Evolutionary conservation across 116 monocot species (phyloP).

Genomic region (Phalaenopsis hybrid): DNA sequence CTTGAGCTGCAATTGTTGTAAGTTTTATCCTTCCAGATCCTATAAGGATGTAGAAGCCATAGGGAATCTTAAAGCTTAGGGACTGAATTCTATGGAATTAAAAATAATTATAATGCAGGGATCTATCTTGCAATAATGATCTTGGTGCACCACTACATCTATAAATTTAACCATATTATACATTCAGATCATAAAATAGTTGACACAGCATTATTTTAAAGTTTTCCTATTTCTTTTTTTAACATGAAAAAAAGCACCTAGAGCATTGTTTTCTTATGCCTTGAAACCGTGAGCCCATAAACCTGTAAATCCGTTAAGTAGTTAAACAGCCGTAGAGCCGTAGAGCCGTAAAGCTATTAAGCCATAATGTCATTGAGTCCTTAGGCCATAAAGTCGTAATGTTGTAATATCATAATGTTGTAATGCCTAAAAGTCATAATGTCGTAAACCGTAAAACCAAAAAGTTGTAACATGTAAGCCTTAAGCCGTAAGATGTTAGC

Average conservation of each 20-base stretch:
- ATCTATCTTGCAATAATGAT: slow-evolving; percentile 37
- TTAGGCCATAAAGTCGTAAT: no score
- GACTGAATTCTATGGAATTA: background rate
- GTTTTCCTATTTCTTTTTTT: background rate
- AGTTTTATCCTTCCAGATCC: background rate
- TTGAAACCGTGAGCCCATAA: no score
- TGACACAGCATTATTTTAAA: background rate
- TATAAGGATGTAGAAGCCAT: background rate
- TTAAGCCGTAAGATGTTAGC: no score
- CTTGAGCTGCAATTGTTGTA: slow-evolving; percentile 18
- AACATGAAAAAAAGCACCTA: background rate
- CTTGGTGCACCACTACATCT: slow-evolving; percentile 19
- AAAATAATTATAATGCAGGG: slow-evolving; percentile 14
- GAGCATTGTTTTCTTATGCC: background rate
- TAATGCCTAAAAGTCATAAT: no score
- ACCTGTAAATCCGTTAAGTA: no score
- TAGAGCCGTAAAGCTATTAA: no score
- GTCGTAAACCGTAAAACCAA: no score
- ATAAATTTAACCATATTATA: background rate
- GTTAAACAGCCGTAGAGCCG: no score
- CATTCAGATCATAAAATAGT: background rate
- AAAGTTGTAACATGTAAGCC: no score
- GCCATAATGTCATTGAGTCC: no score
- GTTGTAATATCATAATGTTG: no score
- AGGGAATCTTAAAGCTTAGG: background rate